Evolutionary conservation across 805 yeast genomes (phyloP).

Genomic region (Monosporozyma siamensis): DNA sequence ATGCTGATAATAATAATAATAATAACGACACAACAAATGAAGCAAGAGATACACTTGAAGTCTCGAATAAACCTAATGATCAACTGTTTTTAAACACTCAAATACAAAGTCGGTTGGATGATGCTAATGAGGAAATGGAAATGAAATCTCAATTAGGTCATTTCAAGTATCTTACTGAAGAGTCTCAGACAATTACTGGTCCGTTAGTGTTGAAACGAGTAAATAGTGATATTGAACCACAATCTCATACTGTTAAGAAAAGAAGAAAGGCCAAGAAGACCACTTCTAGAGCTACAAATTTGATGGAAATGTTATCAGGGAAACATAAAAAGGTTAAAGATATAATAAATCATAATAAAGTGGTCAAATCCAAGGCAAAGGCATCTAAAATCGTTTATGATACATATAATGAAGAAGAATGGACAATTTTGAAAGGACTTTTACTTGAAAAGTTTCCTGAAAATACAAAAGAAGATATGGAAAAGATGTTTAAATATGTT

Average conservation of each 20-base stretch:
- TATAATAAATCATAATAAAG: constrained; percentile 10
- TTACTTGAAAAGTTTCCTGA: constrained; percentile 19
- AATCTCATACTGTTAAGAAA: neutral
- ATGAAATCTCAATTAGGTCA: constrained; percentile 13
- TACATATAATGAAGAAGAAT: constrained; percentile 25
- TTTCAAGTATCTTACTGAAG: constrained; percentile 14
- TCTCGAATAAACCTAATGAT: neutral
- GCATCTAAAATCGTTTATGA: constrained; percentile 7
- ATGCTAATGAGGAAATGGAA: constrained; percentile 12
- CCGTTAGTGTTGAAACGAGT: neutral
- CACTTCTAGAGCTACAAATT: constrained; percentile 10
- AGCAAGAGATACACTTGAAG: no score
- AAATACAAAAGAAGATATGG: constrained; percentile 14
- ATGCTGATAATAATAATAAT: neutral
- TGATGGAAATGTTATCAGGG: constrained; percentile 25
- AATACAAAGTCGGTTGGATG: constrained; percentile 26
- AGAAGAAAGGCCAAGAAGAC: neutral
- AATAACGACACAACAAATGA: no score
- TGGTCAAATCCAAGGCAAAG: neutral
- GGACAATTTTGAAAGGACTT: constrained; percentile 16
- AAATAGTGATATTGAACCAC: neutral
- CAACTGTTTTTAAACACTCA: constrained; percentile 24
- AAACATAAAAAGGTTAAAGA: constrained; percentile 25
- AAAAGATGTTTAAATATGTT: constrained; percentile 17
- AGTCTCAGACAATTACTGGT: neutral